A percentile compares a stretch with the other conserved stretches of the same genome.
Conservation (phyloP, 148 eudicot genomes). For the Nyssa sinensis region DNA sequence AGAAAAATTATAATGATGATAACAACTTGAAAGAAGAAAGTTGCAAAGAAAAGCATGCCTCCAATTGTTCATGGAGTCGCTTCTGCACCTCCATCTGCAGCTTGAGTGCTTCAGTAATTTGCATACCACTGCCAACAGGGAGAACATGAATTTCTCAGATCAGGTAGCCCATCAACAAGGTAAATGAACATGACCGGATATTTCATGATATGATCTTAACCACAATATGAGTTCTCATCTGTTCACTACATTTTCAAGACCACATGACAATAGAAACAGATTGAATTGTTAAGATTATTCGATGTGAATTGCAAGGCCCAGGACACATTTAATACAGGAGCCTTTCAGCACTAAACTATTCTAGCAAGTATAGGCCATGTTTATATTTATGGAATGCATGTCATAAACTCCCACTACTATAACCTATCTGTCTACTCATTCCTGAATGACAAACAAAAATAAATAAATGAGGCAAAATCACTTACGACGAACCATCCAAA, state of each 20-base stretch:
- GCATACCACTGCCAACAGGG: conserved; percentile 35
- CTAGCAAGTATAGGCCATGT: background rate
- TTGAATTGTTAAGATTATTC: too few species aligned
- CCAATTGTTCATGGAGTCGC: conserved; percentile 57
- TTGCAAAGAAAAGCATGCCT: conserved; percentile 32
- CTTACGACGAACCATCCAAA: conserved; percentile 49
- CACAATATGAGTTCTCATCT: background rate
- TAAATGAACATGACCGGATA: conserved; percentile 1
- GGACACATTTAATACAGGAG: too few species aligned
- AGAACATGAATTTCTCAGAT: conserved; percentile 10
- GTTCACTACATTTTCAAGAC: background rate
- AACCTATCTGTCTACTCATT: background rate
- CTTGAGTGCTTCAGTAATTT: conserved; percentile 56
- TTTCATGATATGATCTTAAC: background rate
- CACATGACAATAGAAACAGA: background rate
- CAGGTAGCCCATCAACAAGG: conserved; percentile 9
- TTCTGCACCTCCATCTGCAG: conserved; percentile 68
- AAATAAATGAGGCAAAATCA: conserved; percentile 10
- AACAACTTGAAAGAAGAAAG: background rate
- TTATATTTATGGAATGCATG: background rate
- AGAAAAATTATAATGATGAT: background rate
- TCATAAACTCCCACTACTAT: background rate
- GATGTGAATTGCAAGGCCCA: too few species aligned
- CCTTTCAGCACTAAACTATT: too few species aligned
- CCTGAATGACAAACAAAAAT: background rate